Evolutionary conservation across 139 green algal genomes (phyloP).

Genomic region (Chlamydomonas incerta): DNA sequence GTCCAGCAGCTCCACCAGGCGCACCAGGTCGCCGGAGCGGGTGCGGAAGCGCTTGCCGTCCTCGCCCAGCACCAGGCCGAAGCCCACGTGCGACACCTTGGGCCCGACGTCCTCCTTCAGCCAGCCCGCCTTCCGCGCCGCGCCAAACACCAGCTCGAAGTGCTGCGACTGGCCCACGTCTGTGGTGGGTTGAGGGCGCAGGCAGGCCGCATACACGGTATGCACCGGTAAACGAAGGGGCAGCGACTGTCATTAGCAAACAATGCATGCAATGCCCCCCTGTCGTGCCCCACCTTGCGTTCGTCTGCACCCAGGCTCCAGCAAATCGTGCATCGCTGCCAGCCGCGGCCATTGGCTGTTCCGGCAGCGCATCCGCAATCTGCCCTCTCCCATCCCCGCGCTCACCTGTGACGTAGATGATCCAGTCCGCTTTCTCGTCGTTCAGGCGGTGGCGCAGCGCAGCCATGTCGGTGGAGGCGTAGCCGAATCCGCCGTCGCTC

Average conservation of each 20-base stretch:
- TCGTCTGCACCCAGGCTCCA: too few relatives aligned
- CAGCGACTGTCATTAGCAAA: too few relatives aligned
- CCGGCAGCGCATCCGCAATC: neutral
- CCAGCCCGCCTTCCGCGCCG: slow-evolving; percentile 79
- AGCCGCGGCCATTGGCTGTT: too few relatives aligned
- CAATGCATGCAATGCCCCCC: too few relatives aligned
- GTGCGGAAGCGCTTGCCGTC: slow-evolving; percentile 92
- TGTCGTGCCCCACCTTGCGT: too few relatives aligned
- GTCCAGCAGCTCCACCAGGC: slow-evolving; percentile 96
- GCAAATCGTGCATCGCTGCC: too few relatives aligned
- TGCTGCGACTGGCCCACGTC: slow-evolving; percentile 93
- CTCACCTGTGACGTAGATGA: slow-evolving; percentile 94
- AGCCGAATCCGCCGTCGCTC: slow-evolving; percentile 94
- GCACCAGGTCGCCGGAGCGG: slow-evolving; percentile 73
- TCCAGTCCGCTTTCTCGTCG: slow-evolving; percentile 94
- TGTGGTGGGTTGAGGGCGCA: neutral
- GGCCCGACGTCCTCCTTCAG: slow-evolving; percentile 44
- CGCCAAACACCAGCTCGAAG: slow-evolving; percentile 92
- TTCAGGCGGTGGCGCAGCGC: slow-evolving; percentile 86
- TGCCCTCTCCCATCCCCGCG: neutral
- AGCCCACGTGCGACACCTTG: slow-evolving; percentile 92
- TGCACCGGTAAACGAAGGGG: too few relatives aligned
- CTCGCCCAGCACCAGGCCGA: slow-evolving; percentile 96
- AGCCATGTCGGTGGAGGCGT: slow-evolving; percentile 96
- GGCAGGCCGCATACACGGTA: too few relatives aligned